phyloP scores from a whole-genome alignment of 768 basidiomycete species.

The Asterophora lycoperdoides region DNA sequence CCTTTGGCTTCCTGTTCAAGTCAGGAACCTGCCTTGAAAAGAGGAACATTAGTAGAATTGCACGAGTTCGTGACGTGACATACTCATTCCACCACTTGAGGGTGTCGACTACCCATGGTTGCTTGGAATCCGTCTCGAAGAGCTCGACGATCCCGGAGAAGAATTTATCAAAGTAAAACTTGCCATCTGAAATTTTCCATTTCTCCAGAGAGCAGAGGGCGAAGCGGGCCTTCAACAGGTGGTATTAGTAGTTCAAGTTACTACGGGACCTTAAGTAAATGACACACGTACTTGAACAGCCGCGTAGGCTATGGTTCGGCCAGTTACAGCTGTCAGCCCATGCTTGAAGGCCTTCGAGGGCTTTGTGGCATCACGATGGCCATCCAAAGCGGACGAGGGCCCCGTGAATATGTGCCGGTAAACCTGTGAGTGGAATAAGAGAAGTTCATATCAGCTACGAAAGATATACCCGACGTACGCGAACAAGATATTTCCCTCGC shows the following conservation, averaged over 20 bases:
- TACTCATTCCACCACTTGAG: background rate
- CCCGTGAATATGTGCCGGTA: conserved; percentile 1
- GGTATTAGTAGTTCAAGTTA: background rate
- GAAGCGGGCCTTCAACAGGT: background rate
- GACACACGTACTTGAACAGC: background rate
- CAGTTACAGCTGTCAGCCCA: background rate
- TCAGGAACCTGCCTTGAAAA: background rate
- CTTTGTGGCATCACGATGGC: background rate
- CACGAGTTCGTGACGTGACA: background rate
- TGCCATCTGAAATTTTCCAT: background rate
- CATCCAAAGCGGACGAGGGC: background rate
- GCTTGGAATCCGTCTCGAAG: background rate
- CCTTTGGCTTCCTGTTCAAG: background rate
- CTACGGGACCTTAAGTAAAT: too few species aligned
- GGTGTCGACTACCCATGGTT: background rate
- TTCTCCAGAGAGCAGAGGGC: background rate
- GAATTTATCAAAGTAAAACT: background rate
- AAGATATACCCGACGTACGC: too few species aligned
- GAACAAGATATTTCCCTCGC: too few species aligned
- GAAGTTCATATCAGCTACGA: too few species aligned
- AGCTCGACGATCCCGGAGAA: background rate
- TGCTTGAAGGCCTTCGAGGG: background rate
- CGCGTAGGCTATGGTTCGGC: background rate
- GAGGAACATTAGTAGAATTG: background rate
- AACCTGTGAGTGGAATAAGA: too few species aligned